These are phyloP conservation scores for Leishmania guyanensis DNA, from an alignment of 208 protist genomes.

Conservation along the genomic window DNA sequence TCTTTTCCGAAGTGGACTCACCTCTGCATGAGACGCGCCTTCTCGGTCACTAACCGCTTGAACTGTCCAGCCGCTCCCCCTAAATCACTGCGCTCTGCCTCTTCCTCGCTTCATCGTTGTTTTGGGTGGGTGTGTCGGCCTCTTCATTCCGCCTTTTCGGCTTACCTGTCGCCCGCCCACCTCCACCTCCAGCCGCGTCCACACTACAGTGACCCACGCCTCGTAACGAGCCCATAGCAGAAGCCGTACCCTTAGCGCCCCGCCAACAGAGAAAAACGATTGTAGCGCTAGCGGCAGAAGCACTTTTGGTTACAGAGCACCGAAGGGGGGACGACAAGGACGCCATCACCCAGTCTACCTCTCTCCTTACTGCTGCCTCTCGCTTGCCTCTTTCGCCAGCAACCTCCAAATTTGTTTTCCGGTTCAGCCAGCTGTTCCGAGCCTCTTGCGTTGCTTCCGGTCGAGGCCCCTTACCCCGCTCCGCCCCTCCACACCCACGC, in stretches of 20 bases:
- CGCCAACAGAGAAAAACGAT: neutral
- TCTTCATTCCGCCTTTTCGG: neutral
- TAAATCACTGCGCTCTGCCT: neutral
- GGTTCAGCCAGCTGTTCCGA: no score
- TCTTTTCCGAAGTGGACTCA: neutral
- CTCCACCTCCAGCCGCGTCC: neutral
- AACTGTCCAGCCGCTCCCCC: neutral
- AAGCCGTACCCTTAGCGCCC: neutral
- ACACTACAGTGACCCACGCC: neutral
- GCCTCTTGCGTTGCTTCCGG: no score
- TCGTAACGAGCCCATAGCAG: neutral
- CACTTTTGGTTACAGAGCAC: neutral
- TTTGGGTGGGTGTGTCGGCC: neutral
- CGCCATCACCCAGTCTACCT: neutral
- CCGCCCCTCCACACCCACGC: neutral
- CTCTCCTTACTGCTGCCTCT: neutral
- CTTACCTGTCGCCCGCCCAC: neutral
- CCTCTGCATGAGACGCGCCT: neutral
- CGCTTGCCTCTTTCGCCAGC: neutral
- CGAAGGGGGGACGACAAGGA: neutral
- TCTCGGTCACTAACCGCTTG: neutral
- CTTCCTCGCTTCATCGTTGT: neutral
- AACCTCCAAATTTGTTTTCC: no score
- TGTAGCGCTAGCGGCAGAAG: neutral
- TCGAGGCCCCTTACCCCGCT: neutral